These are phyloP conservation scores for Diospyros kaki DNA, from an alignment of 148 eudicot species.

Conservation along the genomic window DNA sequence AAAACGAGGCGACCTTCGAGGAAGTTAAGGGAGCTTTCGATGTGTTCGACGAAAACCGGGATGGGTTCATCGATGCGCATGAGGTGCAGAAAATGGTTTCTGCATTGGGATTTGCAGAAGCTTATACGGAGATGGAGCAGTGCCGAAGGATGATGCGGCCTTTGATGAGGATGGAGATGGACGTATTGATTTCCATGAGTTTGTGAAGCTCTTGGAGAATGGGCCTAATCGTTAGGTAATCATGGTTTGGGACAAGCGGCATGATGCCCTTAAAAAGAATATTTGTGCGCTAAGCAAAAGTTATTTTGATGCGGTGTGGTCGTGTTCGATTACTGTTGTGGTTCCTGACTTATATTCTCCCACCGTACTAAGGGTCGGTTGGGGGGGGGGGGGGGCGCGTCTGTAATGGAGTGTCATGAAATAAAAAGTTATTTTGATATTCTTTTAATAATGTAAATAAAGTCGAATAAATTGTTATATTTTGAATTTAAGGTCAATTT, in stretches of 20 bases:
- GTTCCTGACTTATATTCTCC: no score
- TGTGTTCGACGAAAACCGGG: constrained; percentile 54
- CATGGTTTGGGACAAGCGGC: background rate
- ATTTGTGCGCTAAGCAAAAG: no score
- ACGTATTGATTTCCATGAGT: constrained; percentile 40
- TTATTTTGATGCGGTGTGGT: no score
- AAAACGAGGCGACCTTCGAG: constrained; percentile 41
- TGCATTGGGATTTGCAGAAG: constrained; percentile 31
- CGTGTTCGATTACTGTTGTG: no score
- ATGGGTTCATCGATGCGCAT: constrained; percentile 56
- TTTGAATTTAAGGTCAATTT: no score
- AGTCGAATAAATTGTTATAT: no score
- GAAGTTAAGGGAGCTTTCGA: constrained; percentile 50
- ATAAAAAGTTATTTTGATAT: no score
- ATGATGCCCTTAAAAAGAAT: no score
- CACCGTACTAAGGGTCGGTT: no score
- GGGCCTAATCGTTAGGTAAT: background rate
- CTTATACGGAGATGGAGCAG: constrained; percentile 10
- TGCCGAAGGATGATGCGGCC: constrained; percentile 39
- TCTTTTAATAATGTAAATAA: no score
- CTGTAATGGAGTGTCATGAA: no score
- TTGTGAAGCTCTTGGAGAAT: constrained; percentile 36
- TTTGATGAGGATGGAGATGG: constrained; percentile 53
- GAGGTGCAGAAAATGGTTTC: constrained; percentile 42
- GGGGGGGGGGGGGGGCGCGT: no score